These are phyloP conservation scores for Lactarius psammicola DNA, from an alignment of 768 basidiomycete species.

Conservation along the genomic window DNA sequence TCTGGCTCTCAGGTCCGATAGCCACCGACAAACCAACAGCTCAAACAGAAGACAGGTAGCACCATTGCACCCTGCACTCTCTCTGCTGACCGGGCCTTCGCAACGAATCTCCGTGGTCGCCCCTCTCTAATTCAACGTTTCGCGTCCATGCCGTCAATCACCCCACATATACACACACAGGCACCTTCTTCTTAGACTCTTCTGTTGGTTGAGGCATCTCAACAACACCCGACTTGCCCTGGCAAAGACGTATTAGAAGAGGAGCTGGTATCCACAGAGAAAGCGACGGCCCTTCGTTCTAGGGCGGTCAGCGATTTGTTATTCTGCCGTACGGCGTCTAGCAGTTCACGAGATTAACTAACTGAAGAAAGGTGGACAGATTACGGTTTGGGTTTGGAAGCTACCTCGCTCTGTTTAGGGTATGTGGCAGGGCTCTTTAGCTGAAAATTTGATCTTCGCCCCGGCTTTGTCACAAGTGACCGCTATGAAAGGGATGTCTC, in stretches of 20 bases:
- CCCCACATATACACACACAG: not conserved
- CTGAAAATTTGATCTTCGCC: slow-evolving; percentile 2
- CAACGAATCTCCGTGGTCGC: slow-evolving; percentile 8
- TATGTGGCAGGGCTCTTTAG: not conserved
- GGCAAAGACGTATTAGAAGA: not conserved
- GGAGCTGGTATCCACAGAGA: not conserved
- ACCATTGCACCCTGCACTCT: not conserved
- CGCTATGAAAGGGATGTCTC: not conserved
- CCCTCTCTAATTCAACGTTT: slow-evolving; percentile 5
- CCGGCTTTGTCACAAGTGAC: not conserved
- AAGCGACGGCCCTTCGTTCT: not conserved
- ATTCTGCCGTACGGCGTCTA: slow-evolving; percentile 10
- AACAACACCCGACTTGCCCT: not conserved
- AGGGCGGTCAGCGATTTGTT: slow-evolving; percentile 9
- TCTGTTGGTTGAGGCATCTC: not conserved
- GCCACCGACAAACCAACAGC: not conserved
- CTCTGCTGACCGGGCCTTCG: not conserved
- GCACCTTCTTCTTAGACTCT: not conserved
- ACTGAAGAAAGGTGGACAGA: not conserved
- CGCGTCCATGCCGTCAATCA: slow-evolving; percentile 4
- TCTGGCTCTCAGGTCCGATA: not conserved
- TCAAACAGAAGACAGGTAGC: not conserved
- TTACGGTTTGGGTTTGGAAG: not conserved
- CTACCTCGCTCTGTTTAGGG: not conserved
- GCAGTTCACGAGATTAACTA: not conserved